A percentile compares a stretch with the other conserved stretches of the same genome.
Evolutionary conservation across 2,329 filamentous ascomycete genomes (phyloP).

Genomic region (Thelonectria olida): DNA sequence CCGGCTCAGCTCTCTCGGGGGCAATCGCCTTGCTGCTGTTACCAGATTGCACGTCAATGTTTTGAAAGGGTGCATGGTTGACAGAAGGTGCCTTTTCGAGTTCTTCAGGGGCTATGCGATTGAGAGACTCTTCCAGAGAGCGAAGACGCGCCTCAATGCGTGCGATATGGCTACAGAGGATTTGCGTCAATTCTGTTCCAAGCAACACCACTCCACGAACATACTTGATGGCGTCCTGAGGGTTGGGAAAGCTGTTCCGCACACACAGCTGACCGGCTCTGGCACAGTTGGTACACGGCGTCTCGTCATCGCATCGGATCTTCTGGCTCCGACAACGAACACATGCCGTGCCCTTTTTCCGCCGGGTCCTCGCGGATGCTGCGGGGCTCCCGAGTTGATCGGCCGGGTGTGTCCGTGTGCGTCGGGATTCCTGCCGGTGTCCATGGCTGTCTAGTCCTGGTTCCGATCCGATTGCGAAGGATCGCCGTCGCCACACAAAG

Average conservation of each 20-base stretch:
- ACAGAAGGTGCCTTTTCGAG: slow-evolving; percentile 18
- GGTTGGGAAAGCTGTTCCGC: slow-evolving; percentile 24
- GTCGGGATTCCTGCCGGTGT: too few relatives aligned
- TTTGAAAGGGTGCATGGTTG: not conserved
- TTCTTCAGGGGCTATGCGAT: slow-evolving; percentile 18
- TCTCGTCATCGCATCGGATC: slow-evolving; percentile 44
- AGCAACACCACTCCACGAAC: not conserved
- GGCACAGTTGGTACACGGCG: slow-evolving; percentile 43
- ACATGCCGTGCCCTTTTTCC: slow-evolving; percentile 45
- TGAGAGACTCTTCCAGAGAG: slow-evolving; percentile 17
- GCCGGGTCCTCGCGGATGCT: slow-evolving; percentile 6
- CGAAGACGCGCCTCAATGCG: slow-evolving; percentile 20
- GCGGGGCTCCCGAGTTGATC: not conserved
- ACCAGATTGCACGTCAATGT: too few relatives aligned
- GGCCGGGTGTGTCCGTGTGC: too few relatives aligned
- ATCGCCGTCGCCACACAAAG: too few relatives aligned
- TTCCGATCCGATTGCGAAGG: too few relatives aligned
- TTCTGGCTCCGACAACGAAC: slow-evolving; percentile 45
- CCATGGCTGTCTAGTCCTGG: too few relatives aligned
- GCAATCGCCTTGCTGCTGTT: too few relatives aligned
- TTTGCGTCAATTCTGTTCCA: too few relatives aligned
- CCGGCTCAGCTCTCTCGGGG: too few relatives aligned
- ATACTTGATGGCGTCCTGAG: slow-evolving; percentile 11
- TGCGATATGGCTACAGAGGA: slow-evolving; percentile 20
- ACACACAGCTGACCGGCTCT: slow-evolving; percentile 43